Evolutionary conservation across 2,329 filamentous ascomycete species (phyloP), one percentile per base, ranked within the genome.

Genomic region (Ceratocystis cubensis): DNA sequence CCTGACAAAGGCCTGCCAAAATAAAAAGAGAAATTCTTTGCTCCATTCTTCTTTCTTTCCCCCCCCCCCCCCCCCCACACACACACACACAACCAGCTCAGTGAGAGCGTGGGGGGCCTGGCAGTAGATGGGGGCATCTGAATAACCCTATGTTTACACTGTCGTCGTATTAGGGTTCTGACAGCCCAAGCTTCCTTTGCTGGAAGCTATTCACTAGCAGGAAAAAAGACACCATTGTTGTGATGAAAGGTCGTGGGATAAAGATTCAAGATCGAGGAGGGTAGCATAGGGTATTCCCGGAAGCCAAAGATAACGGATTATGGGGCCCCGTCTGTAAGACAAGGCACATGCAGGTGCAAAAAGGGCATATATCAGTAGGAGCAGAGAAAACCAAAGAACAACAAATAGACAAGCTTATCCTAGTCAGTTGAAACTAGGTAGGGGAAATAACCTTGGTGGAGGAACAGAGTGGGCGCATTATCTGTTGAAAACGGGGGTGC

Each of bases 381-480:
- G 5, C 28, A 59, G 15, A 10, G 20, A 20, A 13, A 17, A 25
- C 15, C 48, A 53, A 13, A 15, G 13, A 25, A 5, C 3, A 25
- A 53, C 20, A 28, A 53, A 10, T 25, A 28, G 48, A 28, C 20
- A 53, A 53, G 48, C 48, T 53, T 20, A 53, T 53, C 48, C 48
- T 8, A 3, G 48, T 28, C n/a, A 28, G 48, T 53, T 41, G 37
- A 41, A 25, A 22, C 48, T 53, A 25, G 20, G 2, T 25, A 20
- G 48, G 48, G 5, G 28, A n/a, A 59, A 37, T 20, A 5, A 20
- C 15, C 53, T 30, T 57, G 56, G 56, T 59, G 28, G 28, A 33
- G 56, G 33, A 59, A 1, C 53, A 22, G 53, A 59, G 56, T 28
- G 53, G 53, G 53, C 53, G 53, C 53, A 59, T 37, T 59, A n/a